Base-by-base conservation (phyloP, 129 eudicot genomes). In the Lactuca sativa region DNA sequence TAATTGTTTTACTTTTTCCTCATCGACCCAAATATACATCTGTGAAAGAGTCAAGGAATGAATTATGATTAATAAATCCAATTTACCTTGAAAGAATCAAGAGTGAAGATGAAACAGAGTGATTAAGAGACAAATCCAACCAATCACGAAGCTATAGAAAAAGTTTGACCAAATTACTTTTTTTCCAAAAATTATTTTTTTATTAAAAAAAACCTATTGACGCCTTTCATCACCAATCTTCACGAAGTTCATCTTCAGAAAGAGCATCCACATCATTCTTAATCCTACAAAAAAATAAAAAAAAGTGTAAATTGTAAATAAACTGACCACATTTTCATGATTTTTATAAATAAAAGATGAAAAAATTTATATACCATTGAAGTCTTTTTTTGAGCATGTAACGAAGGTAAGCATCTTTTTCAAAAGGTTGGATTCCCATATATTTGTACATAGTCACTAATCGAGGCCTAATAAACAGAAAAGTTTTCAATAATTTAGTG, bases 81-180 rank as follows among this genome's bases (percentile, higher is more conserved):
- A n/a, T n/a, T n/a, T 83, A 95, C 99, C 99, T 90, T 67, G 99
- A 95, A 59, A 95, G 96, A 66, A 95, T 95, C 76, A 95, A 73
- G 47, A 95, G 86, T 17, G 99, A 95, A 63, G 99, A 95, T 62
- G 99, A 97, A 47, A 95, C 96, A 66, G 97, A 87, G 81, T 88
- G 97, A 78, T 88, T 92, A 60, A 92, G 97, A 61, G 97, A 92
- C 61, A 92, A 84, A 80, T 92, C 97, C 83, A 92, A 80, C 97
- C 97, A 92, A 83, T 92, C 96, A 69, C 85, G 84, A 17, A 92
- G 91, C 97, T 92, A 89, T 81, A 84, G 33, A 73, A 76, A 51
- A 17, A 58, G n/a, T n/a, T 73, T 53, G 16, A 71, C 11, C 30
- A 41, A 14, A 67, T 62, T 54, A 49, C 31, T 48, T 38, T n/a